Conservation (phyloP, 805 yeast genomes). For the Yamadazyma phyllophila region DNA sequence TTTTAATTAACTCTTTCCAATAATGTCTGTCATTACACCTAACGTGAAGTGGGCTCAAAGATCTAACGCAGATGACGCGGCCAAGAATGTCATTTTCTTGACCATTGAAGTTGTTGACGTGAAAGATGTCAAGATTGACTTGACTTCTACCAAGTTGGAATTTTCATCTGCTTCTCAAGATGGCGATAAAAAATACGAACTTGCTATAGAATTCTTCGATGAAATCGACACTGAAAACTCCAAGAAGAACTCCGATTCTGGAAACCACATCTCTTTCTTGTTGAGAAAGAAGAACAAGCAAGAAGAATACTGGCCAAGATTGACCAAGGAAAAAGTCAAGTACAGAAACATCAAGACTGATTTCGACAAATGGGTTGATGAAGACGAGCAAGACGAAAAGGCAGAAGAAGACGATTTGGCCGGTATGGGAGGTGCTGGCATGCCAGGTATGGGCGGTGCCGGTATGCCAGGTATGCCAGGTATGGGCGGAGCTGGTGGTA, state of each 20-base stretch:
- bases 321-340: conserved; percentile 82
- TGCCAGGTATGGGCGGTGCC: conserved; percentile 32
- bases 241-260: conserved; percentile 50
- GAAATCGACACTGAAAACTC: conserved; percentile 70
- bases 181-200: conserved; percentile 51
- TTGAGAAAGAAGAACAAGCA: conserved; percentile 66
- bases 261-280: conserved; percentile 61
- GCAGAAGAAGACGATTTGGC: conserved; percentile 41
- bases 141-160: conserved; percentile 54
- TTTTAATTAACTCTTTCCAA: not conserved
- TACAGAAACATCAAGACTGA: conserved; percentile 85
- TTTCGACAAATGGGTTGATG: conserved; percentile 97
- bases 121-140: conserved; percentile 55
- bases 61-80: conserved; percentile 67
- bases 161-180: conserved; percentile 43
- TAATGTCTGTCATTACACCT: conserved; percentile 25
- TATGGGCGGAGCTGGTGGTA: conserved; percentile 25
- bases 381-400: conserved; percentile 88
- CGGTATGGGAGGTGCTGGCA: conserved; percentile 26
- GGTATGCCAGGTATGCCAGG: conserved; percentile 24
- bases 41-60: conserved; percentile 95
- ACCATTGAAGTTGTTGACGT: conserved; percentile 77
- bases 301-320: conserved; percentile 92
- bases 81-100: conserved; percentile 71
- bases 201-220: conserved; percentile 72